Percentiles rank a stretch among this genome's conserved stretches.
Conservation (phyloP, 2,329 filamentous ascomycete species). For the Hypoxylon sp. region DNA sequence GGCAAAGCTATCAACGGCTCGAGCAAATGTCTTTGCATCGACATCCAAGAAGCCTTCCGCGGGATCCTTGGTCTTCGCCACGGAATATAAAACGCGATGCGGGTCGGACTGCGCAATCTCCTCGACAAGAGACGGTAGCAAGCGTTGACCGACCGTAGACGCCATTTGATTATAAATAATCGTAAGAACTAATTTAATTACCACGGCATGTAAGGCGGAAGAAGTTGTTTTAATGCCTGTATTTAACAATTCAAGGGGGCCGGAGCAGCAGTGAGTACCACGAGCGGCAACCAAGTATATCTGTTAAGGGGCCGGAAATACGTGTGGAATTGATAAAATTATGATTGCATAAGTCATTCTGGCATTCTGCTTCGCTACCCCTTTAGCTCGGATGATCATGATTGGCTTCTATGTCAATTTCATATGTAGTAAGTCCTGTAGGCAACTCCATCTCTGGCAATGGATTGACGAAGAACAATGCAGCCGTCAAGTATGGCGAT, state of each 20-base stretch:
- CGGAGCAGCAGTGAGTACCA: not conserved
- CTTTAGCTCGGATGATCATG: no score
- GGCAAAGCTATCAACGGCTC: constrained; percentile 49
- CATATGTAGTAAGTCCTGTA: no score
- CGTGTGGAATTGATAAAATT: no score
- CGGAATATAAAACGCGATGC: constrained; percentile 46
- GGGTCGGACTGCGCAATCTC: constrained; percentile 46
- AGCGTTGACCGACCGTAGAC: not conserved
- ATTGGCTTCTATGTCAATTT: no score
- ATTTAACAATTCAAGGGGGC: not conserved
- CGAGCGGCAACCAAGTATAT: no score
- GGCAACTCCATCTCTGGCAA: no score
- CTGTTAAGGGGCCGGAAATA: not conserved
- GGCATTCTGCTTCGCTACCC: no score
- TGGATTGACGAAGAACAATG: no score
- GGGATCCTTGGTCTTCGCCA: constrained; percentile 44
- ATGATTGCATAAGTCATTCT: no score
- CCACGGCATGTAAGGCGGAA: not conserved
- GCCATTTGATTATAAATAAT: not conserved
- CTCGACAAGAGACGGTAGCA: constrained; percentile 46
- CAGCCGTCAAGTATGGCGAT: no score
- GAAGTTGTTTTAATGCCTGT: not conserved
- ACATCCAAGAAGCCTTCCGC: constrained; percentile 48
- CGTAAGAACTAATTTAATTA: not conserved
- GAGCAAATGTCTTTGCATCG: constrained; percentile 34